Evolutionary conservation across 805 yeast genomes (phyloP), one percentile per base, ranked within the genome.

Genomic region (Wickerhamiella sergipiensis): DNA sequence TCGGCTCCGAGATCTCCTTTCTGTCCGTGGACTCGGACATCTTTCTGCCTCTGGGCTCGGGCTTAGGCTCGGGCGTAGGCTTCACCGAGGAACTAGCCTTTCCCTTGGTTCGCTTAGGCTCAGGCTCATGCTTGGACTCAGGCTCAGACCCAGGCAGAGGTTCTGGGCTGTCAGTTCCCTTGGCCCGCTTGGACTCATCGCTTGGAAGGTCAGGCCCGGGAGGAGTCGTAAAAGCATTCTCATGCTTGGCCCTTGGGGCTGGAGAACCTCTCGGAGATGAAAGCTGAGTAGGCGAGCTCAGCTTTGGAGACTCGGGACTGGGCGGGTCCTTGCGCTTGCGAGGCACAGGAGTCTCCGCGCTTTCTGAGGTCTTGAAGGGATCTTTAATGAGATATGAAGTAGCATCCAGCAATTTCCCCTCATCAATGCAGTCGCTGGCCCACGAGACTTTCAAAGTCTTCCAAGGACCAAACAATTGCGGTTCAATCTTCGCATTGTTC

Each of bases 341-440:
- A 36, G 40, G 5, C 18, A 6, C 40, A 36, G 40, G 9, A 12
- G 26, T 24, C n/a, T n/a, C n/a, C n/a, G n/a, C n/a, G n/a, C n/a
- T n/a, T n/a, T n/a, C n/a, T n/a, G n/a, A n/a, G n/a, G 33, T 29
- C 33, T 29, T 12, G 33, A 3, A 42, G 2, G 45, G 45, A 21
- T 42, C 17, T 21, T 42, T 42, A 19, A 21, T 19, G 44, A 38
- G 47, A 23, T 43, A 21, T 12, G 44, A 36, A 7, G 40, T 43
- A 24, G 47, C 51, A n/a, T 57, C 52, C 31, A 59, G 48, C 29
- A 61, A 49, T 29, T 29, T 44, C 6, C 51, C 44, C 17, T 46
- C 40, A 18, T 55, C 64, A 36, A 67, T 62, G 49, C 67, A 63
- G n/a, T 61, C 63, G 43, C 67, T 57, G 2, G 63, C 55, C 70